Evolutionary conservation across 139 green algal species (phyloP).

Genomic region (Chlorella sp.): DNA sequence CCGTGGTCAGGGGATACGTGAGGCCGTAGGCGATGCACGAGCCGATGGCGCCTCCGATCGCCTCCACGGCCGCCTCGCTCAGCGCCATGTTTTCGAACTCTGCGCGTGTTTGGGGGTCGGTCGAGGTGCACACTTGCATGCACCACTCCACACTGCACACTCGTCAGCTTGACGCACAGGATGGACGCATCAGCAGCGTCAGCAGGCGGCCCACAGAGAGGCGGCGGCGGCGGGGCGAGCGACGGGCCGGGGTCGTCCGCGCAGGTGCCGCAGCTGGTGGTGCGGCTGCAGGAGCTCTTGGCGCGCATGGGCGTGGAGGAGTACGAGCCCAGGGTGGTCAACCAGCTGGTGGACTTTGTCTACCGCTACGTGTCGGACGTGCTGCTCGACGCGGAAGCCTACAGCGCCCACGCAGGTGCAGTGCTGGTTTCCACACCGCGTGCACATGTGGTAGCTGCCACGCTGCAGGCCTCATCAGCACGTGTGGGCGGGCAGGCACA

Average conservation of each 20-base stretch:
- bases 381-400: slow-evolving; percentile 66
- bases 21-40: slow-evolving; percentile 38
- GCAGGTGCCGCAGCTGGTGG: neutral
- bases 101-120: too few relatives aligned
- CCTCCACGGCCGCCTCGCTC: slow-evolving; percentile 36
- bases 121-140: too few relatives aligned
- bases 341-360: slow-evolving; percentile 74
- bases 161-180: too few relatives aligned
- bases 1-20: slow-evolving; percentile 74
- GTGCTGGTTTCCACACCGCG: too few relatives aligned
- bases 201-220: too few relatives aligned
- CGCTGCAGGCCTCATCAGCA: neutral
- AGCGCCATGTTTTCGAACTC: too few relatives aligned
- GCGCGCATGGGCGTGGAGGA: slow-evolving; percentile 61
- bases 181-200: too few relatives aligned
- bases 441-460: too few relatives aligned
- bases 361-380: slow-evolving; percentile 69
- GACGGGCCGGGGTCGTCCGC: too few relatives aligned
- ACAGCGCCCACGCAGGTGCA: slow-evolving; percentile 24
- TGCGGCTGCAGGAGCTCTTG: slow-evolving; percentile 27
- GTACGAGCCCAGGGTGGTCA: slow-evolving; percentile 70
- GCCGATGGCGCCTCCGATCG: slow-evolving; percentile 36
- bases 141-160: too few relatives aligned
- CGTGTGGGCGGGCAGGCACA: neutral
- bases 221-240: too few relatives aligned